These are phyloP conservation scores for Macadamia integrifolia DNA, from an alignment of 164 flowering plant genomes.

Conservation along the genomic window DNA sequence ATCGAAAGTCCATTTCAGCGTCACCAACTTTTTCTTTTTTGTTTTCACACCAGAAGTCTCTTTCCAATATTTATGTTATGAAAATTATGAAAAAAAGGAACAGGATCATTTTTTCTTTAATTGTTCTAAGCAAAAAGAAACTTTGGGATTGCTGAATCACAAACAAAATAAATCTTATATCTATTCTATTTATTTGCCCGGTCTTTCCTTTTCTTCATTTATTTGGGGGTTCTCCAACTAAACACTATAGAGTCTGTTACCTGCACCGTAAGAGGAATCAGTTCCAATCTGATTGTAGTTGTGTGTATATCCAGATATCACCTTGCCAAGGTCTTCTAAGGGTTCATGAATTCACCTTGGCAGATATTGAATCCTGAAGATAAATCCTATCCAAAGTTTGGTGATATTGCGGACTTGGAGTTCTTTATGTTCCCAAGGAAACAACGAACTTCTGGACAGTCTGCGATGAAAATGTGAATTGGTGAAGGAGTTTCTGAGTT, in stretches of 20 bases:
- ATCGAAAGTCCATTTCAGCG: no score
- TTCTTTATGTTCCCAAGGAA: slow-evolving; percentile 76
- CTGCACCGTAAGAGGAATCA: no score
- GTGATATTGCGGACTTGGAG: slow-evolving; percentile 56
- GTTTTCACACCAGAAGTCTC: no score
- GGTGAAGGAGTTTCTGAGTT: slow-evolving; percentile 68
- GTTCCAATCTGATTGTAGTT: neutral
- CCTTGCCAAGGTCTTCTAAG: slow-evolving; percentile 98
- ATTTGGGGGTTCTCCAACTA: no score
- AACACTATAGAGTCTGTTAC: neutral
- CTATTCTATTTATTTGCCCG: neutral
- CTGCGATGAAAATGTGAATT: slow-evolving; percentile 39
- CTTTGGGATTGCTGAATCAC: no score
- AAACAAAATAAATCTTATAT: neutral
- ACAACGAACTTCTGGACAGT: slow-evolving; percentile 54
- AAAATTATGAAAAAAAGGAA: no score
- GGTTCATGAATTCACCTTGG: slow-evolving; percentile 92
- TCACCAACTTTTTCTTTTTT: no score
- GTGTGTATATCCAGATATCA: slow-evolving; percentile 55
- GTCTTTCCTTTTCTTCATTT: neutral
- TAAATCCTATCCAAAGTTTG: slow-evolving; percentile 64
- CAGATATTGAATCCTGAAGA: slow-evolving; percentile 94
- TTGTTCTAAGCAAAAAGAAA: no score
- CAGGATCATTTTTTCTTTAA: no score
- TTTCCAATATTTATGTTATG: no score